These are phyloP conservation scores for Dactylellina haptotyla DNA, from an alignment of 2,329 filamentous ascomycete genomes.

Conservation along the genomic window DNA sequence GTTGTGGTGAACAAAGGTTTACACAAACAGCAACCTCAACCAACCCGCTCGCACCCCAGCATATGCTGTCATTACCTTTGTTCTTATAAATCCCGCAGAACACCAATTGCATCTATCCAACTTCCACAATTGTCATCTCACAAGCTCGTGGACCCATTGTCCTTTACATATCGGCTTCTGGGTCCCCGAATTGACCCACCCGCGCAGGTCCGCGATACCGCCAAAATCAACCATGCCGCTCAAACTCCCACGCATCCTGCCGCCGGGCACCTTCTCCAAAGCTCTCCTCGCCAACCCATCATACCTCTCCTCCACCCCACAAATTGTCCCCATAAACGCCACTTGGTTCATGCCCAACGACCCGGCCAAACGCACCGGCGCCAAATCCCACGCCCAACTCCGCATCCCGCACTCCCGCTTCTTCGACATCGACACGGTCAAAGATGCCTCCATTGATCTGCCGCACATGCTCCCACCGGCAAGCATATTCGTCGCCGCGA, in stretches of 20 bases:
- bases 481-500: conserved; percentile 82
- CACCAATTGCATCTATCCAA: no score
- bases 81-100: no score
- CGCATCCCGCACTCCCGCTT: conserved; percentile 91
- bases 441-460: conserved; percentile 86
- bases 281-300: conserved; percentile 84
- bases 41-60: no score
- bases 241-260: conserved; percentile 85
- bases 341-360: conserved; percentile 98
- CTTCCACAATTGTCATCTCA: neutral
- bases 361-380: conserved; percentile 74
- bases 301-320: conserved; percentile 80
- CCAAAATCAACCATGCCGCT: conserved; percentile 62
- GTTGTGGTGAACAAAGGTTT: no score
- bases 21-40: no score
- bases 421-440: conserved; percentile 93
- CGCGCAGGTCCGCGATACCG: neutral
- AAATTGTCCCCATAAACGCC: conserved; percentile 88
- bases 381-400: conserved; percentile 60
- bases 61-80: no score
- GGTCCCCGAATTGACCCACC: no score
- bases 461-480: conserved; percentile 94
- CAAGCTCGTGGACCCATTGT: no score
- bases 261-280: conserved; percentile 80
- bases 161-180: no score